Percentiles rank a stretch among this genome's conserved stretches.
These are phyloP conservation scores for Aspergillus panamensis DNA, from an alignment of 495 filamentous ascomycete species.

Conservation along the genomic window DNA sequence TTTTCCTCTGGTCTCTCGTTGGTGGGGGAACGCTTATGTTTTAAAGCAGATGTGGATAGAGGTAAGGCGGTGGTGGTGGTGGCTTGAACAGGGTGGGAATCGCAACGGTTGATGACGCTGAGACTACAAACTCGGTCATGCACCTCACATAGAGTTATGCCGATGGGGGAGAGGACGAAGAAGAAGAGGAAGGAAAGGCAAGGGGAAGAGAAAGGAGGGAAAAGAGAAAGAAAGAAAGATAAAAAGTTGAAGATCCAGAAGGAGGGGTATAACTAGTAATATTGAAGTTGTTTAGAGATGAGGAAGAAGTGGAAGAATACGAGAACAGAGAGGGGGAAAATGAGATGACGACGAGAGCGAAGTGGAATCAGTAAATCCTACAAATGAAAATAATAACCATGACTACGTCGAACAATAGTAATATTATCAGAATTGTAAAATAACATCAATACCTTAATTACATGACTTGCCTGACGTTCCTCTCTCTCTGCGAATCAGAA, in stretches of 20 bases:
- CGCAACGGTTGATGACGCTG: slow-evolving; percentile 7
- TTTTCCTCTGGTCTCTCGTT: neutral
- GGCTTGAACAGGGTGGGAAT: neutral
- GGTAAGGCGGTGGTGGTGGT: slow-evolving; percentile 4
- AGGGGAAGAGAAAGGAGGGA: neutral
- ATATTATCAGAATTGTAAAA: neutral
- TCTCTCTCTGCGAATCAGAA: neutral
- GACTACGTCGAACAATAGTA: neutral
- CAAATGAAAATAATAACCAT: slow-evolving; percentile 1
- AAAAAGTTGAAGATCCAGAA: slow-evolving; percentile 6
- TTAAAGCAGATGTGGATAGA: neutral
- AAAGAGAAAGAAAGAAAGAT: slow-evolving; percentile 2
- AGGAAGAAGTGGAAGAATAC: slow-evolving; percentile 7
- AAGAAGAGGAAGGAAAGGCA: slow-evolving; percentile 16
- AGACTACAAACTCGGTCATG: slow-evolving; percentile 7
- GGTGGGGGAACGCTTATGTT: neutral
- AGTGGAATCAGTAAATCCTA: slow-evolving; percentile 6
- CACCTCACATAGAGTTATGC: neutral
- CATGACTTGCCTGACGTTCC: neutral
- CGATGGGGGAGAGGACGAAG: slow-evolving; percentile 20
- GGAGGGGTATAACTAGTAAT: slow-evolving; percentile 11
- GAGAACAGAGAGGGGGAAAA: slow-evolving; percentile 3
- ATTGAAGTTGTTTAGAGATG: slow-evolving; percentile 1
- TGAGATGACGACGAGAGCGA: neutral
- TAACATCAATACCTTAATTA: slow-evolving; percentile 1